These are phyloP conservation scores for Xylogone sp. DNA, from an alignment of 2,329 filamentous ascomycete species.

Conservation along the genomic window DNA sequence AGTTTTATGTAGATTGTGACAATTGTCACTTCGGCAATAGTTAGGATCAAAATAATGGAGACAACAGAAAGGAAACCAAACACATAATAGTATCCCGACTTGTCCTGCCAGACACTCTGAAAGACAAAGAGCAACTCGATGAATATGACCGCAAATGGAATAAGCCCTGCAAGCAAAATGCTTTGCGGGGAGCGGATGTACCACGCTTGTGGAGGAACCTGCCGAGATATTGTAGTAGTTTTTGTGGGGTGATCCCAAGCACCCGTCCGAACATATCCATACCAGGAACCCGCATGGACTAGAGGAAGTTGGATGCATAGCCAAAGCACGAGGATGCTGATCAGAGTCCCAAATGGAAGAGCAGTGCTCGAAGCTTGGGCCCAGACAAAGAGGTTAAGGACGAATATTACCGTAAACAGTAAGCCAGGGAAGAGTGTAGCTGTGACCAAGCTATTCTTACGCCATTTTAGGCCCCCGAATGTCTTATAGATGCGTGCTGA, in stretches of 20 bases:
- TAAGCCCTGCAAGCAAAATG: slow-evolving; percentile 68
- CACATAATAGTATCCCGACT: slow-evolving; percentile 88
- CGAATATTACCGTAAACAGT: slow-evolving; percentile 69
- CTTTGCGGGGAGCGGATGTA: slow-evolving; percentile 63
- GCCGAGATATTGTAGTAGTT: slow-evolving; percentile 66
- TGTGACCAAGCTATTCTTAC: slow-evolving; percentile 73
- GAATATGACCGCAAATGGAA: slow-evolving; percentile 84
- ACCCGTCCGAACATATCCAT: slow-evolving; percentile 63
- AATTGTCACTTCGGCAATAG: slow-evolving; percentile 78
- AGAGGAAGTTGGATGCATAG: slow-evolving; percentile 82
- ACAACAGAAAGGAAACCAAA: slow-evolving; percentile 82
- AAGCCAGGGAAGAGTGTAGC: slow-evolving; percentile 76
- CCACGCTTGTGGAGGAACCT: slow-evolving; percentile 73
- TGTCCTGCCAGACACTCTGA: slow-evolving; percentile 85
- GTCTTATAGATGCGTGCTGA: slow-evolving; percentile 80
- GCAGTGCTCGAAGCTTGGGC: slow-evolving; percentile 84
- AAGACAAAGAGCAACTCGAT: slow-evolving; percentile 86
- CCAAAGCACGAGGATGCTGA: slow-evolving; percentile 73
- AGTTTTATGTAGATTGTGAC: slow-evolving; percentile 80
- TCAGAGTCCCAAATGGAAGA: slow-evolving; percentile 75
- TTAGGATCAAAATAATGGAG: slow-evolving; percentile 66
- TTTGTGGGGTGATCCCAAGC: slow-evolving; percentile 81
- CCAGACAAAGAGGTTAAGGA: slow-evolving; percentile 88
- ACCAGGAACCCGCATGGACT: slow-evolving; percentile 76
- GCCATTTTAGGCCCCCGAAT: slow-evolving; percentile 72